These are phyloP conservation scores for Ettlia oleoabundans DNA, from an alignment of 139 green algal species.

Conservation along the genomic window DNA sequence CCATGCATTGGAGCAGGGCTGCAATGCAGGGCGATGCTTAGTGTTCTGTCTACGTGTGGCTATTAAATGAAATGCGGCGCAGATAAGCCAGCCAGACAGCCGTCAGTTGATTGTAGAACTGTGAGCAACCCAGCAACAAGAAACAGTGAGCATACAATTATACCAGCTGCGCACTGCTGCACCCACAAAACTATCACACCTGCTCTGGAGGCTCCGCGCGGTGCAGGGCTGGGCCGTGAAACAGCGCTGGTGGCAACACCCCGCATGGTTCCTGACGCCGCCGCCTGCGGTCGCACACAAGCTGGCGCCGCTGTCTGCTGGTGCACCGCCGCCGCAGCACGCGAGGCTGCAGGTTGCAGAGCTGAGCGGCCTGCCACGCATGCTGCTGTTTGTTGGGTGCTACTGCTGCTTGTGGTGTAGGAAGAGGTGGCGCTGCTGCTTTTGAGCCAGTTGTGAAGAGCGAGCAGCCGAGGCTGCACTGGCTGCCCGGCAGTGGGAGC, in stretches of 20 bases:
- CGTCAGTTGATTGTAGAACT: too few species aligned
- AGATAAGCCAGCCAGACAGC: too few species aligned
- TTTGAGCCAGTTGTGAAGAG: background rate
- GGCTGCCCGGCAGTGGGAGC: background rate
- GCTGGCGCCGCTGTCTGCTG: background rate
- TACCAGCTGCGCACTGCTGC: too few species aligned
- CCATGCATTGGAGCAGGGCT: too few species aligned
- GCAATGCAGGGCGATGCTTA: too few species aligned
- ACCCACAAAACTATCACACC: too few species aligned
- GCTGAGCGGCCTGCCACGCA: too few species aligned
- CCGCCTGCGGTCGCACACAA: background rate
- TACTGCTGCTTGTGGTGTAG: background rate
- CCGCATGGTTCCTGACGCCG: background rate
- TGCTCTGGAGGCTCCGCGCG: slow-evolving; percentile 3
- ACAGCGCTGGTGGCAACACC: background rate
- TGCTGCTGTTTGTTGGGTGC: background rate
- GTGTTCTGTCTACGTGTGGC: too few species aligned
- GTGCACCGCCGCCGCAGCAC: background rate
- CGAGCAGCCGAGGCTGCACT: background rate
- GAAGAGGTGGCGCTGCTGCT: background rate
- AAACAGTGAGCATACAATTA: too few species aligned
- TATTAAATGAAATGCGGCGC: too few species aligned
- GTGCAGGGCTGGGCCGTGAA: background rate
- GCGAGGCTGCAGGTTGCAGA: slow-evolving; percentile 7
- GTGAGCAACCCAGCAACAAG: too few species aligned